Percentiles rank a stretch among this genome's conserved stretches.
These are phyloP conservation scores for Dunaliella primolecta DNA, from an alignment of 139 green algal genomes.

Conservation along the genomic window DNA sequence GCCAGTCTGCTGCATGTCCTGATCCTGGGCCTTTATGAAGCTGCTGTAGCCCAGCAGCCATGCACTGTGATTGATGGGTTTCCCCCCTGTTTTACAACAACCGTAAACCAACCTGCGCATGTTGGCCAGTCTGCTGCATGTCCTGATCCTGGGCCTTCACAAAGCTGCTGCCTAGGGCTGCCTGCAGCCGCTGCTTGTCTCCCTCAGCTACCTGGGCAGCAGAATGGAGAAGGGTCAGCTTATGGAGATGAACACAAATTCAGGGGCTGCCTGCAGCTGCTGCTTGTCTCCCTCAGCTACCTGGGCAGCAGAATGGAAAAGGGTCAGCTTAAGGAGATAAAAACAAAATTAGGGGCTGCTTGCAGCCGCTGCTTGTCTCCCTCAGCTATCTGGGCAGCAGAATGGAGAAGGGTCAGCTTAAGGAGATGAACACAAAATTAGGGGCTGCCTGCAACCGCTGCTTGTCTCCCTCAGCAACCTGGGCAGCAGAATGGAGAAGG, in stretches of 20 bases:
- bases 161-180: constrained; percentile 57
- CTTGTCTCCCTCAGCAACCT: constrained; percentile 52
- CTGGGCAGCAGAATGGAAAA: too few relatives aligned
- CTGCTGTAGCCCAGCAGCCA: too few relatives aligned
- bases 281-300: constrained; percentile 53
- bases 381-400: constrained; percentile 45
- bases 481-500: too few relatives aligned
- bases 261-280: constrained; percentile 48
- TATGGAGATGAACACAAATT: too few relatives aligned
- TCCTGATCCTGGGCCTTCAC: constrained; percentile 46
- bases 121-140: constrained; percentile 16
- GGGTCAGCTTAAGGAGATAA: too few relatives aligned
- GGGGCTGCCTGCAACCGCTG: constrained; percentile 49
- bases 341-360: constrained; percentile 44
- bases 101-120: neutral
- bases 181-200: constrained; percentile 55
- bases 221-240: too few relatives aligned
- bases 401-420: too few relatives aligned
- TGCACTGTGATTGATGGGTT: too few relatives aligned
- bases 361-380: constrained; percentile 54
- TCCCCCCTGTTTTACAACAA: too few relatives aligned
- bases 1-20: too few relatives aligned
- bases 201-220: constrained; percentile 42
- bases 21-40: too few relatives aligned
- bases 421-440: too few relatives aligned